Conservation (phyloP, 1,284 basidiomycete species). For the Cronartium quercuum region DNA sequence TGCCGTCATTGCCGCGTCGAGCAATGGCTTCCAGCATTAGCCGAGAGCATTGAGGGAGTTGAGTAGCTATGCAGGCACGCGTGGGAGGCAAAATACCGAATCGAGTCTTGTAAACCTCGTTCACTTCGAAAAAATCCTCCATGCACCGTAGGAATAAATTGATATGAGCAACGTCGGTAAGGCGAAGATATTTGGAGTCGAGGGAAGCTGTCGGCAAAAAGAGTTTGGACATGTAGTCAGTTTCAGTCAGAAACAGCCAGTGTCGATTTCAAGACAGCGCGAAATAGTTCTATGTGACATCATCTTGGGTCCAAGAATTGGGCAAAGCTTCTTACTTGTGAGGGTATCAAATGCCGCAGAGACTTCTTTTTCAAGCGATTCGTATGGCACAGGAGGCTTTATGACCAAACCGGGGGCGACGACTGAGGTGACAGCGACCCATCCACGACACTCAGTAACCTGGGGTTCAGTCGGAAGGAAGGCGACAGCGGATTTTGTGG, state of each 20-base stretch:
- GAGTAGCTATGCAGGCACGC: constrained; percentile 79
- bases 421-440: constrained; percentile 23
- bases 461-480: background rate
- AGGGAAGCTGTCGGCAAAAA: constrained; percentile 54
- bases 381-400: constrained; percentile 35
- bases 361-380: constrained; percentile 61
- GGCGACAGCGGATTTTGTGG: background rate
- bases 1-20: constrained; percentile 45
- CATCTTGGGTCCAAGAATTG: too few relatives aligned
- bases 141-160: constrained; percentile 79
- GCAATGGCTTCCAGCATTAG: constrained; percentile 72
- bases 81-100: constrained; percentile 89
- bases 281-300: constrained; percentile 2
- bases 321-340: constrained; percentile 48
- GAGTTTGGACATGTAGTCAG: constrained; percentile 2
- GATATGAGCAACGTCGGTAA: constrained; percentile 67
- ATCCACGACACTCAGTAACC: background rate
- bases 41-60: constrained; percentile 58
- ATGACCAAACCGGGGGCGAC: constrained; percentile 13
- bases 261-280: background rate
- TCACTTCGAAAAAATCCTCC: constrained; percentile 65
- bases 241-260: background rate
- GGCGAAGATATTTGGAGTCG: constrained; percentile 52
- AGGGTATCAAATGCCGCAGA: constrained; percentile 57
- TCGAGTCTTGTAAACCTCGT: constrained; percentile 68